Base-by-base conservation (phyloP, 225 moss, liverwort and hornwort genomes). In the Marchantia paleacea region DNA sequence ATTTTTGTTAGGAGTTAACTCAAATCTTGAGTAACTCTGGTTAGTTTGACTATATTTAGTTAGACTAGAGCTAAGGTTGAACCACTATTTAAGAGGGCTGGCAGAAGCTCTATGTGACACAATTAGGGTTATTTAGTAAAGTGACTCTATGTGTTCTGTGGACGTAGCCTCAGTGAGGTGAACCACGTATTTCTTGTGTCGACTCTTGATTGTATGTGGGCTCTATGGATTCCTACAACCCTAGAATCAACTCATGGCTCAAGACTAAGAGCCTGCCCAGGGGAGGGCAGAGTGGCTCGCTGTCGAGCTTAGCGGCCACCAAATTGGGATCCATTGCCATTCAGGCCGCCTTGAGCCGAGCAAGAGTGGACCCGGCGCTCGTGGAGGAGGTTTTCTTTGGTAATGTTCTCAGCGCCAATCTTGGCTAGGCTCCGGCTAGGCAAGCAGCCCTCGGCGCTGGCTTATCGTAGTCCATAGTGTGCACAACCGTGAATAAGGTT, bases 401-500 rank as follows among this genome's bases (percentile, higher is more conserved):
- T 1, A 99, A 99, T 81, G 95, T 89, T 30, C 89, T 99, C 54
- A 99, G 97, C 90, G 95, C 92, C 1, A 95, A 95, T 77, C 80
- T 99, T 62, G 97, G 97, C 68, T 95, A 99, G 80, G 97, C 97
- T 67, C 97, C 97, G 12, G 97, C 97, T 75, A 87, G 97, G 80
- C 97, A 99, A 85, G 95, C 97, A 24, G 89, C 97, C 14, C 79
- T 95, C 9, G 95, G 95, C 26, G 97, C 97, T 52, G 95, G 97
- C 22, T 85, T 99, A 31, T 89, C 97, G 7, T 70, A 77, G 69
- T 80, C 89, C 74, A 92, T 91, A 22, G 86, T 85, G 8, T 99
- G 97, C 83, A 95, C 97, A 26, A 88, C 95, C 49, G 84, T 99
- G 85, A 99, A 99, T 87, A 99, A 99, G 88, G 97, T 99, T 16